These are phyloP conservation scores for Handroanthus guayacan DNA, from an alignment of 257 asterid species.

Conservation along the genomic window DNA sequence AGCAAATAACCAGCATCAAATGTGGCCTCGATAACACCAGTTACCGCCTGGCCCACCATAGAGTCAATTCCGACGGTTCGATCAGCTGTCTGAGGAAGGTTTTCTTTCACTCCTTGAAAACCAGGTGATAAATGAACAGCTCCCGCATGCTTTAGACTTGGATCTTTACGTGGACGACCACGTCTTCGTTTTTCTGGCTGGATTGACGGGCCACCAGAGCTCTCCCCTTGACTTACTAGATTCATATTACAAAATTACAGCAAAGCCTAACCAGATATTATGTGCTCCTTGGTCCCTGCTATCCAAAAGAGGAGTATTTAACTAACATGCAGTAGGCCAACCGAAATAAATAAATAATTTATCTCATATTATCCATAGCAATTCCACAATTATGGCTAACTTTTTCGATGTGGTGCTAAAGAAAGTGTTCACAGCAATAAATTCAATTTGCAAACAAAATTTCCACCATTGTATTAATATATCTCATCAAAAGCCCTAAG, in stretches of 20 bases:
- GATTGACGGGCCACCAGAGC: conserved; percentile 46
- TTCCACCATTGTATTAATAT: neutral
- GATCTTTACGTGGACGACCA: conserved; percentile 63
- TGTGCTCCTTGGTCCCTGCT: conserved; percentile 30
- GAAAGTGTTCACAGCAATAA: neutral
- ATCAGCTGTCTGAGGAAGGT: conserved; percentile 41
- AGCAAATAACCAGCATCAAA: conserved; percentile 90
- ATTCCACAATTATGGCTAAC: neutral
- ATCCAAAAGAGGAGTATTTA: conserved; percentile 19
- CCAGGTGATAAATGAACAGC: conserved; percentile 47
- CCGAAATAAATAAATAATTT: no score
- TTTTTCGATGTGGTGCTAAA: neutral
- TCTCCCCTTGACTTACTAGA: conserved; percentile 49
- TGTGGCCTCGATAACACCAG: conserved; percentile 90
- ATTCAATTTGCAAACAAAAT: neutral
- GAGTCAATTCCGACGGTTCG: conserved; percentile 39
- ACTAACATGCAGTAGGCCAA: neutral
- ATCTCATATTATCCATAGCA: no score
- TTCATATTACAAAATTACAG: conserved; percentile 41
- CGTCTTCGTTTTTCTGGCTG: conserved; percentile 52
- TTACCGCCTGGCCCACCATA: conserved; percentile 77
- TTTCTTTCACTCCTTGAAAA: conserved; percentile 47
- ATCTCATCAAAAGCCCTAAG: neutral
- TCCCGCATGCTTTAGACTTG: conserved; percentile 38
- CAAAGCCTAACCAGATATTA: neutral